A percentile compares a stretch with the other conserved stretches of the same genome.
These are phyloP conservation scores for Zelonia costaricensis DNA, from an alignment of 208 protist species.

Conservation along the genomic window DNA sequence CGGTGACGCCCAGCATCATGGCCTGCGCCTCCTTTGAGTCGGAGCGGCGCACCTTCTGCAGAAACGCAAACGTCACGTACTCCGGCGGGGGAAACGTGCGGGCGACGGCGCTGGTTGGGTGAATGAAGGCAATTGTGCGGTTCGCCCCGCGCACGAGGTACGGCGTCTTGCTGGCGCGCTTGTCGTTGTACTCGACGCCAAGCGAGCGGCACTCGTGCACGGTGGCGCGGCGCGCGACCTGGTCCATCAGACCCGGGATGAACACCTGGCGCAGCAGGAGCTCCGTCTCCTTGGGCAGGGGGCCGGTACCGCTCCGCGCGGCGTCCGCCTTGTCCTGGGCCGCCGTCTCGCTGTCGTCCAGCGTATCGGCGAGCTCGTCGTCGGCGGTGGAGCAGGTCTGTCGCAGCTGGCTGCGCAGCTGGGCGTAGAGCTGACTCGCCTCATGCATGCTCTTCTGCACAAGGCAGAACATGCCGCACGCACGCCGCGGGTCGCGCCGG, in stretches of 20 bases:
- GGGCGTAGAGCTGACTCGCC: conserved; percentile 59
- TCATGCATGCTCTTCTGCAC: conserved; percentile 88
- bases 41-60: conserved; percentile 76
- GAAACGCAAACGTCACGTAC: conserved; percentile 79
- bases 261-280: conserved; percentile 81
- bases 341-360: conserved; percentile 61
- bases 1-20: conserved; percentile 89
- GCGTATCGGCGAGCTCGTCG: conserved; percentile 60
- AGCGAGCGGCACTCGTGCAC: conserved; percentile 87
- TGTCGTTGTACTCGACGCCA: conserved; percentile 85
- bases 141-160: conserved; percentile 68
- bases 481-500: conserved; percentile 28
- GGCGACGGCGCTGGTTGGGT: conserved; percentile 84
- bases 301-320: background rate
- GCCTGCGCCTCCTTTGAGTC: conserved; percentile 75
- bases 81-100: conserved; percentile 86
- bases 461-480: conserved; percentile 68
- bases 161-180: conserved; percentile 73
- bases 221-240: conserved; percentile 84
- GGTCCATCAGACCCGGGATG: conserved; percentile 86
- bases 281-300: conserved; percentile 51
- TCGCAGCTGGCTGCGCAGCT: conserved; percentile 50
- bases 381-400: conserved; percentile 17
- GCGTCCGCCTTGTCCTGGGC: conserved; percentile 3
- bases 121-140: conserved; percentile 79